phyloP scores from a whole-genome alignment of 2,329 filamentous ascomycete species.

The Cercospora zeae-maydis region DNA sequence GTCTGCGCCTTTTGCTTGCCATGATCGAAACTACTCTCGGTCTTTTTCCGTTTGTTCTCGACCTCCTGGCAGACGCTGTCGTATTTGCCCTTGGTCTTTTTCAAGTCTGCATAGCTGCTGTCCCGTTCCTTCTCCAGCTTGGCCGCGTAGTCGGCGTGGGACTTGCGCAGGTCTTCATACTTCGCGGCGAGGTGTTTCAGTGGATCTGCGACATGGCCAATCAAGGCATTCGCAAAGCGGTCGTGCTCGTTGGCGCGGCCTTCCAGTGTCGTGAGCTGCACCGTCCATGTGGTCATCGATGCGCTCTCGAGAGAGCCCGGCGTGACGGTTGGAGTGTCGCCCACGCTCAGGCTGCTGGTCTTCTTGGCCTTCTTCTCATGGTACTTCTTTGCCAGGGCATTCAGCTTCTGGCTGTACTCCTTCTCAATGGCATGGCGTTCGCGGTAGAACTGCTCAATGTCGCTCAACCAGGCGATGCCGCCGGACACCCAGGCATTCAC shows the following conservation, averaged over 20 bases:
- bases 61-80: conserved; percentile 91
- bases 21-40: conserved; percentile 83
- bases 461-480: conserved; percentile 91
- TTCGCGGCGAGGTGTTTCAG: conserved; percentile 68
- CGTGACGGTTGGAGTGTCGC: conserved; percentile 87
- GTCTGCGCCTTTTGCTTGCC: conserved; percentile 83
- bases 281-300: conserved; percentile 94
- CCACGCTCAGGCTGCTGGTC: conserved; percentile 81
- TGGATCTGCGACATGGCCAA: conserved; percentile 80
- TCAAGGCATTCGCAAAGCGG: conserved; percentile 71
- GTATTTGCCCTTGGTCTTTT: conserved; percentile 90
- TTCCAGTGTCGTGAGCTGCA: conserved; percentile 87
- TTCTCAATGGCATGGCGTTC: conserved; percentile 93
- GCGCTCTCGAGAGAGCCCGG: conserved; percentile 95
- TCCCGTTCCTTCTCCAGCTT: conserved; percentile 91
- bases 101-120: conserved; percentile 73
- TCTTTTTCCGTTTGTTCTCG: conserved; percentile 90
- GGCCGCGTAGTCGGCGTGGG: conserved; percentile 80
- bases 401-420: conserved; percentile 89
- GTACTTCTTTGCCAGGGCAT: conserved; percentile 87
- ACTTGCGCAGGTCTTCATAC: conserved; percentile 90
- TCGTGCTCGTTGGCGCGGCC: conserved; percentile 85
- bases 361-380: conserved; percentile 95
- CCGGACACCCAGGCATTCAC: conserved; percentile 86
- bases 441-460: conserved; percentile 95